Base-by-base conservation (phyloP, 192 early-diverging fungal genomes). In the Obelidium mucronatum region DNA sequence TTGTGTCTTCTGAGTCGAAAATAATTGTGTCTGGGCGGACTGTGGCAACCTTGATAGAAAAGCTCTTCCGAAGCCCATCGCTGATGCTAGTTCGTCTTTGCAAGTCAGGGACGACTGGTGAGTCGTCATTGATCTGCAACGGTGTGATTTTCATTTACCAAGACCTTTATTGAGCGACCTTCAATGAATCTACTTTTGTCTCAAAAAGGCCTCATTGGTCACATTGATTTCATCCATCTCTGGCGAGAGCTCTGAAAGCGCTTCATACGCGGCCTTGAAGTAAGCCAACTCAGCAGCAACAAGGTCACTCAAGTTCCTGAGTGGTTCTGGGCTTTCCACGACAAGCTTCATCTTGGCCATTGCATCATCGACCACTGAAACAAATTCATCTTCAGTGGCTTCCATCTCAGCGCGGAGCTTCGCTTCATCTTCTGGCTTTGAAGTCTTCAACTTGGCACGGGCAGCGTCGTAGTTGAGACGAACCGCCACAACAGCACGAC, bases 191-290 rank as follows among this genome's bases (percentile, higher is more conserved):
- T 24, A 40, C 58, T 60, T 40, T 19, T 91, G 76, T 76, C 92
- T 88, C 79, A 95, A 93, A 35, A 97, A 80, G 2, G 95, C 92
- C 68, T 99, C 97, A 77, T 97, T 96, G 3, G 95, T 96, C 35
- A 95, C 93, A 40, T 92, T 88, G 74, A 99, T 91, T 84, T 99
- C 96, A 72, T 97, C 96, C 55, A 99, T 90, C 78, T 99, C 96
- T 1, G 96, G 96, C 24, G 53, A 56, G 24, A 87, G 55, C 53
- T 85, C 80, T 15, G 81, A 55, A 24, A 87, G 51, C 0, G 74
- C 75, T 48, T 87, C 86, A 54, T 79, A 76, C 15, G 79, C 78
- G 39, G 76, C 73, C 76, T 97, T 93, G 86, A 92, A 93, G 87
- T 91, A 97, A 13, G 81, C 79, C 28, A 96, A 83, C 86, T 98